phyloP scores from a whole-genome alignment of 83 land plant genomes.

The Picea abies region DNA sequence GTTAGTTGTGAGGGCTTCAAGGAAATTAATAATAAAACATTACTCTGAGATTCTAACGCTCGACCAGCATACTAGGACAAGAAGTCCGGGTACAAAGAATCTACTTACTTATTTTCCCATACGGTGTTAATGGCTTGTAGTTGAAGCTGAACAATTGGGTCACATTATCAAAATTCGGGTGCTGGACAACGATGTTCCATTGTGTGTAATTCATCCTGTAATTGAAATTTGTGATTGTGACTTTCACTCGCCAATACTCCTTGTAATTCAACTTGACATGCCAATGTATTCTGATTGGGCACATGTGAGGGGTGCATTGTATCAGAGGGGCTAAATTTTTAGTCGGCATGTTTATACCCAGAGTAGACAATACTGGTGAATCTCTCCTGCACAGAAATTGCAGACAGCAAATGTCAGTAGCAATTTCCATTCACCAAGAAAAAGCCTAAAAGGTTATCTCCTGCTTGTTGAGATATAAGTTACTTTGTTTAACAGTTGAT shows the following conservation, averaged over 20 bases:
- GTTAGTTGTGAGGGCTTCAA: no score
- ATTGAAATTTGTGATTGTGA: slow-evolving; percentile 49
- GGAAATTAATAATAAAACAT: no score
- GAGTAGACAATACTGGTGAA: slow-evolving; percentile 16
- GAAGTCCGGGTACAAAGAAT: no score
- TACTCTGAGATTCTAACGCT: no score
- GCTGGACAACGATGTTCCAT: slow-evolving; percentile 58
- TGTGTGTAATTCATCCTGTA: slow-evolving; percentile 47
- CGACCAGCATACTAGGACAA: no score
- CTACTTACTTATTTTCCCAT: slow-evolving; percentile 42
- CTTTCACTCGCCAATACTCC: slow-evolving; percentile 56
- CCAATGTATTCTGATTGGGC: slow-evolving; percentile 57
- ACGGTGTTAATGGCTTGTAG: slow-evolving; percentile 39
- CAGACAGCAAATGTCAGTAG: no score
- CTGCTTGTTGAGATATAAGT: no score
- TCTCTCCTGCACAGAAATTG: slow-evolving; percentile 24
- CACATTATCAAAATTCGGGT: slow-evolving; percentile 45
- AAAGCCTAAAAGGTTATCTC: no score
- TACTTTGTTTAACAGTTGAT: no score
- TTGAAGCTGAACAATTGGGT: slow-evolving; percentile 51
- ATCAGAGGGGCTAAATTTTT: slow-evolving; percentile 29
- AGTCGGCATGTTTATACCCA: slow-evolving; percentile 34
- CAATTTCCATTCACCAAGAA: no score
- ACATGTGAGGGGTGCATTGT: slow-evolving; percentile 56
- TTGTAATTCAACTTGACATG: slow-evolving; percentile 56